Conservation (phyloP, 352 stramenopile species). For the Phytophthora idaei region DNA sequence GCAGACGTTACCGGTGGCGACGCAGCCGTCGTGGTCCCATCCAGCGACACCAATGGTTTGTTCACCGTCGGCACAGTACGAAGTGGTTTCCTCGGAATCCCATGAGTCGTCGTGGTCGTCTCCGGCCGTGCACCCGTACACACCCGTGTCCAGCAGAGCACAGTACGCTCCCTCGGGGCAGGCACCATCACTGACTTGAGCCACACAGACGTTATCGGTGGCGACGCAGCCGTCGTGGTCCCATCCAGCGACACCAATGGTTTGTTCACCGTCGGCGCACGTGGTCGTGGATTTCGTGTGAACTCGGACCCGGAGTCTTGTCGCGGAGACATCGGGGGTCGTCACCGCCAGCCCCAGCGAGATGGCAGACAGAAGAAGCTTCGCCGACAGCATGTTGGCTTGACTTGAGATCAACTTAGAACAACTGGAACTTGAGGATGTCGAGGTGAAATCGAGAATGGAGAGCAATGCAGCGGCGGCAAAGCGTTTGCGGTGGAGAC, state of each 20-base stretch:
- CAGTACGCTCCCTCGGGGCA: conserved; percentile 32
- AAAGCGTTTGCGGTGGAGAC: background rate
- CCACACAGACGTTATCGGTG: conserved; percentile 25
- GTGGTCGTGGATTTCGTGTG: conserved; percentile 19
- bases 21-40: conserved; percentile 28
- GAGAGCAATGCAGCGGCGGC: conserved; percentile 13
- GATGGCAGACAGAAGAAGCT: conserved; percentile 15
- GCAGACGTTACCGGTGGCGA: conserved; percentile 15
- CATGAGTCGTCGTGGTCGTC: conserved; percentile 6
- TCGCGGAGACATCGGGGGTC: conserved; percentile 12
- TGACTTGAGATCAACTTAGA: conserved; percentile 9
- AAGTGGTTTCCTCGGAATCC: conserved; percentile 4
- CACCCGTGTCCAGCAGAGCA: conserved; percentile 23
- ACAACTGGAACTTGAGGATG: conserved; percentile 21
- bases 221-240: conserved; percentile 45
- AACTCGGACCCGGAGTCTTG: conserved; percentile 30
- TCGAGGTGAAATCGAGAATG: conserved; percentile 32
- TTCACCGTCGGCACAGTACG: conserved; percentile 8
- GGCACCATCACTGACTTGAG: conserved; percentile 24
- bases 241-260: conserved; percentile 14
- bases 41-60: conserved; percentile 19
- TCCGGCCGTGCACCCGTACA: conserved; percentile 27
- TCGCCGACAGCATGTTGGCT: conserved; percentile 26
- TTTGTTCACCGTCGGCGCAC: conserved; percentile 16
- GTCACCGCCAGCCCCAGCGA: conserved; percentile 22